phyloP scores from a whole-genome alignment of 2,329 filamentous ascomycete genomes.

The Metarhizium sp. region DNA sequence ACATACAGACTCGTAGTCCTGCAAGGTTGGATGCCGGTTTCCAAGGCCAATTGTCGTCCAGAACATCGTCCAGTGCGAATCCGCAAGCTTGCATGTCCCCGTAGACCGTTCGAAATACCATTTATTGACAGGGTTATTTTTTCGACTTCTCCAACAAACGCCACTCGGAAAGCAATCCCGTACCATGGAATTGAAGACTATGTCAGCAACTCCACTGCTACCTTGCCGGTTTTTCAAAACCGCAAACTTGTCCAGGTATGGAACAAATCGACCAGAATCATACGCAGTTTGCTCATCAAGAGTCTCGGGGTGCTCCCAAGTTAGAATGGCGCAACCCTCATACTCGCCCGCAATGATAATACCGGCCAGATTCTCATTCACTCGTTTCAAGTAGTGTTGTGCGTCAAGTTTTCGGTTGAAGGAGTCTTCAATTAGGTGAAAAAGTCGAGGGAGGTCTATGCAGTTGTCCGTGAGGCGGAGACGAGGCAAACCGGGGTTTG shows the following conservation, averaged over 20 bases:
- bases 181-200: slow-evolving; percentile 95
- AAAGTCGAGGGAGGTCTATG: slow-evolving; percentile 74
- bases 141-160: slow-evolving; percentile 85
- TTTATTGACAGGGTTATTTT: slow-evolving; percentile 93
- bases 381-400: slow-evolving; percentile 70
- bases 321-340: slow-evolving; percentile 88
- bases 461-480: slow-evolving; percentile 68
- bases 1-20: slow-evolving; percentile 70
- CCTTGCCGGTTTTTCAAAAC: slow-evolving; percentile 84
- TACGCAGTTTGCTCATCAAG: slow-evolving; percentile 45
- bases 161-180: slow-evolving; percentile 78
- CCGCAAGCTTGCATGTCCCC: slow-evolving; percentile 72
- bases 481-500: slow-evolving; percentile 46
- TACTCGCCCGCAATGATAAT: slow-evolving; percentile 94
- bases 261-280: slow-evolving; percentile 58
- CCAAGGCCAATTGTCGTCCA: slow-evolving; percentile 73
- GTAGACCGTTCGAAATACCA: slow-evolving; percentile 94
- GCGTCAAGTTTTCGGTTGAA: slow-evolving; percentile 81
- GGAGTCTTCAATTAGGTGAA: slow-evolving; percentile 86
- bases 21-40: slow-evolving; percentile 43
- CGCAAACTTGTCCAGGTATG: slow-evolving; percentile 96
- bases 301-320: slow-evolving; percentile 74
- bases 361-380: slow-evolving; percentile 73
- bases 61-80: slow-evolving; percentile 95
- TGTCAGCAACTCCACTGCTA: slow-evolving; percentile 84